These are phyloP conservation scores for Tuber microsphaerosporum DNA, from an alignment of 495 filamentous ascomycete genomes.

Conservation along the genomic window DNA sequence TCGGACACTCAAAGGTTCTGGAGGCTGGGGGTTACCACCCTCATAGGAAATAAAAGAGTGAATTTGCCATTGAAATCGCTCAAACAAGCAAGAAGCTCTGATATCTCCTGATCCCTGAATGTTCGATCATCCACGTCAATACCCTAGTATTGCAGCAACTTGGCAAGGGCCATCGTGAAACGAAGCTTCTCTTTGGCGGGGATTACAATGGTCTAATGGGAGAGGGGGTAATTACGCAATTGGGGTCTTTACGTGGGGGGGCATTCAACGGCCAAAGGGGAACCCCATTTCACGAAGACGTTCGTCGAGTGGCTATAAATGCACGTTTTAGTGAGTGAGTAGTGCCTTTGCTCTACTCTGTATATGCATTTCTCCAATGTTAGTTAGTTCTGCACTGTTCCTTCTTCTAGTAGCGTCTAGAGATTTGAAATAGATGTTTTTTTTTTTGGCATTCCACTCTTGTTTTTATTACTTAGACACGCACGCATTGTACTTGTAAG, in stretches of 20 bases:
- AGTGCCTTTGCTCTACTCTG: neutral
- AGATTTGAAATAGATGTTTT: neutral
- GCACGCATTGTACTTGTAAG: neutral
- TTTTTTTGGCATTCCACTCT: neutral
- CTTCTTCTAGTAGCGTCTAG: neutral
- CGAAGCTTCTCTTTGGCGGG: neutral
- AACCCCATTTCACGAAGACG: neutral
- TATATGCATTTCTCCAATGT: neutral
- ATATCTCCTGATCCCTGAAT: too few species aligned
- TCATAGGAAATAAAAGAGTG: too few species aligned
- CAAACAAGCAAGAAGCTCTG: too few species aligned
- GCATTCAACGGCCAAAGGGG: neutral
- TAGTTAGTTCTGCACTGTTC: neutral
- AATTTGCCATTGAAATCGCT: too few species aligned
- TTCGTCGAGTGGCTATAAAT: neutral
- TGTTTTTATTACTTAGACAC: neutral
- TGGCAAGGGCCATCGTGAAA: neutral
- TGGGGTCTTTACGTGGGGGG: neutral
- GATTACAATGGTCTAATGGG: neutral
- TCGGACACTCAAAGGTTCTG: too few species aligned
- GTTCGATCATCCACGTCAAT: too few species aligned
- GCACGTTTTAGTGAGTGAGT: neutral
- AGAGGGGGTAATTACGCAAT: neutral
- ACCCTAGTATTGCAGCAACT: neutral
- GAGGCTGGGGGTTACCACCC: too few species aligned